phyloP scores from a whole-genome alignment of 169 alveolate genomes.

The Babesia microti region DNA sequence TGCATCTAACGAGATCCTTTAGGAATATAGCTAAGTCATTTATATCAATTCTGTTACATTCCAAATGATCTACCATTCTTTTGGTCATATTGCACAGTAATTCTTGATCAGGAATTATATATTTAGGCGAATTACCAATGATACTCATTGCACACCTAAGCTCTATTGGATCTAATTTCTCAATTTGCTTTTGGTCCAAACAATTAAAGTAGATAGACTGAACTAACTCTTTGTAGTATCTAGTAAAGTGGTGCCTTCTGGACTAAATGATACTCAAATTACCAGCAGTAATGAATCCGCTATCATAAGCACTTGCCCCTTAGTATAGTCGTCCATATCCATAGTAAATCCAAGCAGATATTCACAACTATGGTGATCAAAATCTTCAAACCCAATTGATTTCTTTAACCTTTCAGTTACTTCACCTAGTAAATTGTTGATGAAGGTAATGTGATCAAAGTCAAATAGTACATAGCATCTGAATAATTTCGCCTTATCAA shows the following conservation, averaged over 20 bases:
- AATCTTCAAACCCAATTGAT: conserved; percentile 13
- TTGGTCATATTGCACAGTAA: not conserved
- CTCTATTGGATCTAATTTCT: conserved; percentile 16
- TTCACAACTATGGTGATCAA: conserved; percentile 15
- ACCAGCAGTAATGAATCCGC: too few relatives aligned
- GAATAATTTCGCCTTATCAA: conserved; percentile 30
- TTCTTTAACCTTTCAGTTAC: conserved; percentile 12
- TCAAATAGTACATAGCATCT: conserved; percentile 30
- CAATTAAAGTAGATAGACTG: conserved; percentile 4
- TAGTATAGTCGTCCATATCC: conserved; percentile 1
- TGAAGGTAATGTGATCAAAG: conserved; percentile 42
- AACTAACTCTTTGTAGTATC: too few relatives aligned
- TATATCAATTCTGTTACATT: conserved; percentile 14
- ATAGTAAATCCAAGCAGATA: conserved; percentile 15
- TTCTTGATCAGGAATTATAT: not conserved
- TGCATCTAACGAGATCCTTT: conserved; percentile 41
- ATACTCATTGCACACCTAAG: conserved; percentile 2
- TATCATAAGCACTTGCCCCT: too few relatives aligned
- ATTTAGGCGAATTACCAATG: not conserved
- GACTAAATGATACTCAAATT: too few relatives aligned
- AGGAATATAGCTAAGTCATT: conserved; percentile 23
- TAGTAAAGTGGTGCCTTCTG: too few relatives aligned
- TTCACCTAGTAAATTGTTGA: conserved; percentile 28
- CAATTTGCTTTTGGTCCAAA: conserved; percentile 11
- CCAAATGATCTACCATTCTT: not conserved